A percentile compares a stretch with the other conserved stretches of the same genome.
Evolutionary conservation across 768 basidiomycete genomes (phyloP).

Genomic region (Termitomyces sp.): DNA sequence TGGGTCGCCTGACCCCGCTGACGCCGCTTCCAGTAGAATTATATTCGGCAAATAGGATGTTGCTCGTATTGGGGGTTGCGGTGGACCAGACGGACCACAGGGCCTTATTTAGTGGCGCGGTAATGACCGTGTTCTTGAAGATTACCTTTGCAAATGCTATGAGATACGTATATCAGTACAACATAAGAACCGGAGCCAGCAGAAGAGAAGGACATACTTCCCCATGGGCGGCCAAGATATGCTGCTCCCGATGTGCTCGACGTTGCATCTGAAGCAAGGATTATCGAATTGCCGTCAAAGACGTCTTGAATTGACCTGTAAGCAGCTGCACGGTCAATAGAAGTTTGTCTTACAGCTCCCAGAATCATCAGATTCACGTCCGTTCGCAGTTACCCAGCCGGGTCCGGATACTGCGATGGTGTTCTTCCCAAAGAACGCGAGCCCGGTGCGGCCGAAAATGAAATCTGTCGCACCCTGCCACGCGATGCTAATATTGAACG

Average conservation of each 20-base stretch:
- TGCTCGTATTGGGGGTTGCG: slow-evolving; percentile 4
- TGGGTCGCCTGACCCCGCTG: slow-evolving; percentile 19
- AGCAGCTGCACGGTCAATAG: neutral
- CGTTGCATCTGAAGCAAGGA: slow-evolving; percentile 22
- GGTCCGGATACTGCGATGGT: slow-evolving; percentile 38
- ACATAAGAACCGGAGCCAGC: neutral
- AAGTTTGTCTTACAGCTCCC: slow-evolving; percentile 36
- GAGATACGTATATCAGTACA: neutral
- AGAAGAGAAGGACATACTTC: slow-evolving; percentile 20
- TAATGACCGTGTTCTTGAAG: slow-evolving; percentile 39
- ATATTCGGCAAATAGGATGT: slow-evolving; percentile 6
- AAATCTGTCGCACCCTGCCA: slow-evolving; percentile 44
- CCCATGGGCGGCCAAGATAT: slow-evolving; percentile 43
- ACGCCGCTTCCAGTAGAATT: slow-evolving; percentile 1
- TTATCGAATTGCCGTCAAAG: slow-evolving; percentile 37
- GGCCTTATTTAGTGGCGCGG: slow-evolving; percentile 29
- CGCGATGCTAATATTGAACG: neutral
- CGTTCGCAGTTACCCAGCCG: slow-evolving; percentile 45
- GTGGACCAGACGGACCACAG: slow-evolving; percentile 12
- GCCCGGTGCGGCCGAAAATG: slow-evolving; percentile 39
- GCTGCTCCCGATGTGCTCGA: slow-evolving; percentile 9
- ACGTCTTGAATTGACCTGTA: slow-evolving; percentile 24
- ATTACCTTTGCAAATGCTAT: slow-evolving; percentile 42
- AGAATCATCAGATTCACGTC: slow-evolving; percentile 35
- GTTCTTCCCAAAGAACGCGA: slow-evolving; percentile 44